phyloP scores from a whole-genome alignment of 1,284 basidiomycete species.

The Apiotrichum sp. region DNA sequence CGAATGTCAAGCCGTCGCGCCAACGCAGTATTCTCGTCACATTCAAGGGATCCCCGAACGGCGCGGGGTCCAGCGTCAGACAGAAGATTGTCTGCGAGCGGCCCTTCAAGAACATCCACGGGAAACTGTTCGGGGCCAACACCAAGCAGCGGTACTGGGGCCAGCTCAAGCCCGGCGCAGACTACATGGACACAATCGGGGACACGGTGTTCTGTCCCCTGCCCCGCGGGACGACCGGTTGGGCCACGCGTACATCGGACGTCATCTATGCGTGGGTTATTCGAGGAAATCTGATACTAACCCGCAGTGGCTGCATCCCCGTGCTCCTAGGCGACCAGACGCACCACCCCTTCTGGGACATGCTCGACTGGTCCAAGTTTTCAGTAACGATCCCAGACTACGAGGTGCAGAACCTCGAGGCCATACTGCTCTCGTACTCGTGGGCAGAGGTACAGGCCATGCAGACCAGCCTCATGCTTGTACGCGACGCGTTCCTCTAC shows the following conservation, averaged over 20 bases:
- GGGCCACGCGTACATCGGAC: slow-evolving; percentile 43
- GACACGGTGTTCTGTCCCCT: slow-evolving; percentile 43
- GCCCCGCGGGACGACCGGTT: slow-evolving; percentile 35
- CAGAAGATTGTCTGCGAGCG: slow-evolving; percentile 25
- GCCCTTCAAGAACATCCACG: slow-evolving; percentile 3
- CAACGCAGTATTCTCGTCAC: slow-evolving; percentile 14
- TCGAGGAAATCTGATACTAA: too few species aligned
- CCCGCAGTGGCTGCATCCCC: slow-evolving; percentile 42
- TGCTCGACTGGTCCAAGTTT: slow-evolving; percentile 44
- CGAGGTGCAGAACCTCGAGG: slow-evolving; percentile 36
- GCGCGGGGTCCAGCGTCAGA: slow-evolving; percentile 22
- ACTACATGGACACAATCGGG: slow-evolving; percentile 40
- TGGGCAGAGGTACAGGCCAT: slow-evolving; percentile 28
- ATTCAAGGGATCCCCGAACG: slow-evolving; percentile 29
- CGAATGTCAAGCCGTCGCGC: slow-evolving; percentile 3
- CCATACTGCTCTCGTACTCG: slow-evolving; percentile 33
- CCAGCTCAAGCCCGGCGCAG: slow-evolving; percentile 1
- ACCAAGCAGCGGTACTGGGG: slow-evolving; percentile 7
- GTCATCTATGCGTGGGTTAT: slow-evolving; percentile 34
- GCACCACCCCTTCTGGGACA: slow-evolving; percentile 41
- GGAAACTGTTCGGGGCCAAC: slow-evolving; percentile 6
- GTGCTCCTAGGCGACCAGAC: slow-evolving; percentile 41
- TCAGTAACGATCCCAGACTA: slow-evolving; percentile 35
- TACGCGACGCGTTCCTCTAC: slow-evolving; percentile 46
- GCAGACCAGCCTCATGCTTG: slow-evolving; percentile 42